Percentiles rank a stretch among this genome's conserved stretches.
phyloP scores from a whole-genome alignment of 805 yeast genomes.

The Kuraishia capsulata region DNA sequence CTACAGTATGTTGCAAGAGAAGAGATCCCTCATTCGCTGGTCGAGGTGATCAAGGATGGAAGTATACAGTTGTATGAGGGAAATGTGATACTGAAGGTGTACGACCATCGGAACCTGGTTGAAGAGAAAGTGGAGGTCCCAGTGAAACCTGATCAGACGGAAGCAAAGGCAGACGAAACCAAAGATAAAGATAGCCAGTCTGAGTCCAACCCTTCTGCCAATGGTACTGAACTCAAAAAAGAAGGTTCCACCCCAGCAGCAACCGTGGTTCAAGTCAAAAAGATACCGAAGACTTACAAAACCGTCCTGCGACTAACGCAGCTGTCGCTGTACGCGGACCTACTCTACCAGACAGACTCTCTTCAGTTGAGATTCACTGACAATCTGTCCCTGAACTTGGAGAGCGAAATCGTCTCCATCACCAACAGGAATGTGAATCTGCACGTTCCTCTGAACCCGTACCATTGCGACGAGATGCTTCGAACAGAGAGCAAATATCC shows the following conservation, averaged over 20 bases:
- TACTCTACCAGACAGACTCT: slow-evolving; percentile 74
- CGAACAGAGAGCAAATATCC: slow-evolving; percentile 42
- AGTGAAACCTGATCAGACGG: not conserved
- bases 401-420: slow-evolving; percentile 74
- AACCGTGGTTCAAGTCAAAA: slow-evolving; percentile 9
- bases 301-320: slow-evolving; percentile 77
- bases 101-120: slow-evolving; percentile 62
- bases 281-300: slow-evolving; percentile 65
- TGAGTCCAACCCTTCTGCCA: slow-evolving; percentile 2
- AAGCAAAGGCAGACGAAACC: not conserved
- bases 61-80: slow-evolving; percentile 84
- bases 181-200: not conserved
- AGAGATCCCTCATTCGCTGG: slow-evolving; percentile 79
- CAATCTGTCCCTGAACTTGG: slow-evolving; percentile 69
- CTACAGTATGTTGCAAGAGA: slow-evolving; percentile 72
- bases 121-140: slow-evolving; percentile 4
- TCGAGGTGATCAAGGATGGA: slow-evolving; percentile 84
- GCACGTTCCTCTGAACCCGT: slow-evolving; percentile 67
- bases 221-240: not conserved
- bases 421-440: slow-evolving; percentile 74
- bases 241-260: not conserved
- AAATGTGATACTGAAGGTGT: slow-evolving; percentile 75
- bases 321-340: slow-evolving; percentile 73
- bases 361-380: slow-evolving; percentile 72
- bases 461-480: slow-evolving; percentile 33